Conservation (phyloP, 495 filamentous ascomycete species). For the Xylaria acuta region DNA sequence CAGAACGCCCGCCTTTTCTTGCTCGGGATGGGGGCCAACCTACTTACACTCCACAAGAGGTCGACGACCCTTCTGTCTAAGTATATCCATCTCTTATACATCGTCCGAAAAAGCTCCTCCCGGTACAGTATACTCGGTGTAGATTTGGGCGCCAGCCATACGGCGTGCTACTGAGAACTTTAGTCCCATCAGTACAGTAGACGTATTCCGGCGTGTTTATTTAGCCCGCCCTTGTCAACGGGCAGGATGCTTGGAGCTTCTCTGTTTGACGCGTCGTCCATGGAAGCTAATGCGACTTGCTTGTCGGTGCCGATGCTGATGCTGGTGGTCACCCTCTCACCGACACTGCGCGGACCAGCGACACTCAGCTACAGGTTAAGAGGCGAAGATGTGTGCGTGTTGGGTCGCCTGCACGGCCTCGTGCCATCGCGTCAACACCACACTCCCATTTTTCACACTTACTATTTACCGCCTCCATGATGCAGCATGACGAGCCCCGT, state of each 20-base stretch:
- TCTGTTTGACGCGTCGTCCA: background rate
- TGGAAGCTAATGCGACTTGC: background rate
- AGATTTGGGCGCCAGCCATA: background rate
- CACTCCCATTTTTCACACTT: background rate
- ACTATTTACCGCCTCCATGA: constrained; percentile 8
- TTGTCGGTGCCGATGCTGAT: background rate
- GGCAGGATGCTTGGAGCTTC: background rate
- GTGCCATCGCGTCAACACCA: constrained; percentile 17
- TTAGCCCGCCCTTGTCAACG: background rate
- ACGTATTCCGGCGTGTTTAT: background rate
- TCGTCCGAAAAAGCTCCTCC: background rate
- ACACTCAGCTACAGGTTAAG: background rate
- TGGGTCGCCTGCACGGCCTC: constrained; percentile 8
- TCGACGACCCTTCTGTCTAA: background rate
- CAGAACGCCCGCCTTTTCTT: background rate
- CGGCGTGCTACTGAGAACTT: background rate
- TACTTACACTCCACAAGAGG: background rate
- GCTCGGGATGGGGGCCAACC: background rate
- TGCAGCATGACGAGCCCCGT: constrained; percentile 20
- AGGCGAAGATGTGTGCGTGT: background rate
- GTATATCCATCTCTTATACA: background rate
- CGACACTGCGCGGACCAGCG: constrained; percentile 6
- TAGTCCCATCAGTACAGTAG: background rate
- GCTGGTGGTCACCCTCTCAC: background rate
- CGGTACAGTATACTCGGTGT: background rate